Evolutionary conservation across 495 filamentous ascomycete genomes (phyloP).

Genomic region (Talaromyces thailandensis): DNA sequence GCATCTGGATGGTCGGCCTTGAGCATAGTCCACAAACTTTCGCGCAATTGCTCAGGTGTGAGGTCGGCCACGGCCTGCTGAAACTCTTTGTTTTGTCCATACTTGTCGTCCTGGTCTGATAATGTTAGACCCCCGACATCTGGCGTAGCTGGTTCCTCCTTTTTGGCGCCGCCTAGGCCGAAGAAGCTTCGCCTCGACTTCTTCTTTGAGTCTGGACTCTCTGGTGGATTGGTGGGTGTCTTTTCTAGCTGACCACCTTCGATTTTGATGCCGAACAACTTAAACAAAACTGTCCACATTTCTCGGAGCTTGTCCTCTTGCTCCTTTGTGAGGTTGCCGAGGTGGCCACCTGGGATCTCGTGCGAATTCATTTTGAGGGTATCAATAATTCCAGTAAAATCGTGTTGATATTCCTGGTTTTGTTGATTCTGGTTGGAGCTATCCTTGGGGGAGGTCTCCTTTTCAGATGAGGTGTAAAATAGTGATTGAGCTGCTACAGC

Average conservation of each 20-base stretch:
- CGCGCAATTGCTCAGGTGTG: constrained; percentile 67
- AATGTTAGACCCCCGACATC: constrained; percentile 26
- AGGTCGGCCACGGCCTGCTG: constrained; percentile 66
- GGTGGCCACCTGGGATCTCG: constrained; percentile 58
- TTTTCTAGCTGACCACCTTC: constrained; percentile 21
- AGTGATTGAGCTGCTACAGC: not conserved
- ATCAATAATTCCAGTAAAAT: constrained; percentile 31
- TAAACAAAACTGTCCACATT: constrained; percentile 71
- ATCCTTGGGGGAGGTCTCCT: not conserved
- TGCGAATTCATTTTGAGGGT: constrained; percentile 30
- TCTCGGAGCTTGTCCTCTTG: constrained; percentile 83
- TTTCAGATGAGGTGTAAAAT: not conserved
- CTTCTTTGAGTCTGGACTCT: constrained; percentile 47
- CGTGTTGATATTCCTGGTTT: constrained; percentile 11
- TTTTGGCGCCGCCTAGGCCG: constrained; percentile 49
- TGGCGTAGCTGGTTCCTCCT: constrained; percentile 46
- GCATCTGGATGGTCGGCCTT: constrained; percentile 93
- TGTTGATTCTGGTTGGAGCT: not conserved
- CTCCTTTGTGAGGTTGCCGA: constrained; percentile 79
- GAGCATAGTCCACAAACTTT: constrained; percentile 88
- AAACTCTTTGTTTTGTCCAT: constrained; percentile 82
- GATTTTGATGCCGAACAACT: constrained; percentile 63
- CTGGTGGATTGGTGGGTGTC: constrained; percentile 15
- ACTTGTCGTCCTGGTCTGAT: constrained; percentile 75
- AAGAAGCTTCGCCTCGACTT: constrained; percentile 56